phyloP scores from a whole-genome alignment of 164 flowering plant species.

The Aristolochia contorta region DNA sequence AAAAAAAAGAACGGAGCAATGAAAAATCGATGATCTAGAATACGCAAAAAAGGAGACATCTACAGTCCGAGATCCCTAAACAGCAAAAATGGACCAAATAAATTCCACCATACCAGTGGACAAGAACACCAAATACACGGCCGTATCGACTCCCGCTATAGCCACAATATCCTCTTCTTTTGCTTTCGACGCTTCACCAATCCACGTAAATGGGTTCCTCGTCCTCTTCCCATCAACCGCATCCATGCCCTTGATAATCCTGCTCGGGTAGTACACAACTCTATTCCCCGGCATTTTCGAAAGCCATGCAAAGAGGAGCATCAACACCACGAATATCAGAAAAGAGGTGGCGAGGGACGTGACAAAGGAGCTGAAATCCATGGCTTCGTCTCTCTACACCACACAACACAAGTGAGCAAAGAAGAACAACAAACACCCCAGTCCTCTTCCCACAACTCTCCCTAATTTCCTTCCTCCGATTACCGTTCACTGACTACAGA shows the following conservation, averaged over 20 bases:
- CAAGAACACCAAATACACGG: constrained; percentile 86
- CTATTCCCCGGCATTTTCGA: constrained; percentile 49
- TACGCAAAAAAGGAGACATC: neutral
- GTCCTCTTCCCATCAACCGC: constrained; percentile 36
- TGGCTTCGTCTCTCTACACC: constrained; percentile 9
- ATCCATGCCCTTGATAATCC: constrained; percentile 75
- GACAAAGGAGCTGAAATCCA: constrained; percentile 84
- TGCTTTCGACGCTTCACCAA: constrained; percentile 50
- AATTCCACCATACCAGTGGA: constrained; percentile 40
- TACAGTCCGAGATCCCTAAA: no score
- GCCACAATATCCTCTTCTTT: constrained; percentile 53
- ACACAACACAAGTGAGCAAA: no score
- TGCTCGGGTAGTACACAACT: constrained; percentile 75
- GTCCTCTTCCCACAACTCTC: no score
- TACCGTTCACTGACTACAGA: no score
- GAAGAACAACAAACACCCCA: no score
- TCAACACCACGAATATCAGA: constrained; percentile 57
- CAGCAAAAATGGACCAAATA: no score
- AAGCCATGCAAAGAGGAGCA: constrained; percentile 69
- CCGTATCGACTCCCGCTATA: constrained; percentile 84
- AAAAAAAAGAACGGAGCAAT: neutral
- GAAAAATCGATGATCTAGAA: neutral
- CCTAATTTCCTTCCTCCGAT: no score
- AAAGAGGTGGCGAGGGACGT: constrained; percentile 85
- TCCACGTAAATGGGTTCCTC: constrained; percentile 80